phyloP scores from a whole-genome alignment of 768 basidiomycete genomes.

The Lentinula detonsa region DNA sequence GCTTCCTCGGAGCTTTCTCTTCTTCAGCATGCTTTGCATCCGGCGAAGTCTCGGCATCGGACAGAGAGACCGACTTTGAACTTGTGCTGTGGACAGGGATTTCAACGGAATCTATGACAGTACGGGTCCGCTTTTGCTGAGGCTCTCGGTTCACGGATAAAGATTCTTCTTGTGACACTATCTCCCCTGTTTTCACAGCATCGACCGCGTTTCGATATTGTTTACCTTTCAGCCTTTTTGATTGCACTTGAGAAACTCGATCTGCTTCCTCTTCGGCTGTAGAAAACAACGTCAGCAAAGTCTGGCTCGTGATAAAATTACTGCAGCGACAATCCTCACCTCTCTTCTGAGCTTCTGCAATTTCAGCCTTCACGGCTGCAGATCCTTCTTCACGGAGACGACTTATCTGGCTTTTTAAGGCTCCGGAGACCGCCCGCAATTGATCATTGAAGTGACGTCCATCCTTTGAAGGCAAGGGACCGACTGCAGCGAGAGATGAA shows the following conservation, averaged over 20 bases:
- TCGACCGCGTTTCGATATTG: constrained; percentile 59
- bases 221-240: constrained; percentile 74
- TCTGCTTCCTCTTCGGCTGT: constrained; percentile 46
- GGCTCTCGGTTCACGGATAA: not conserved
- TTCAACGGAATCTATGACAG: constrained; percentile 6
- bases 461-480: constrained; percentile 66
- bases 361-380: constrained; percentile 52
- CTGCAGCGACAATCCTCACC: constrained; percentile 33
- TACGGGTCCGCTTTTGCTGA: not conserved
- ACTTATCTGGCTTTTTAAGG: constrained; percentile 62
- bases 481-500: constrained; percentile 60
- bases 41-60: constrained; percentile 22
- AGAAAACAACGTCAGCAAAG: constrained; percentile 8
- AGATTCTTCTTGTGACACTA: constrained; percentile 11
- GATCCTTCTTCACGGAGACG: constrained; percentile 62
- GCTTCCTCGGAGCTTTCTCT: constrained; percentile 28
- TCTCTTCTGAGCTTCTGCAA: constrained; percentile 53
- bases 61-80: constrained; percentile 14
- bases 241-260: constrained; percentile 33
- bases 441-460: constrained; percentile 89
- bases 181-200: constrained; percentile 5
- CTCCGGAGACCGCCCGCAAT: constrained; percentile 53
- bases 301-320: not conserved
- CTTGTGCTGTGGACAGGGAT: constrained; percentile 3
- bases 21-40: constrained; percentile 29